Conservation (phyloP, 441 rosid species). For the Populus trichocarpa region DNA sequence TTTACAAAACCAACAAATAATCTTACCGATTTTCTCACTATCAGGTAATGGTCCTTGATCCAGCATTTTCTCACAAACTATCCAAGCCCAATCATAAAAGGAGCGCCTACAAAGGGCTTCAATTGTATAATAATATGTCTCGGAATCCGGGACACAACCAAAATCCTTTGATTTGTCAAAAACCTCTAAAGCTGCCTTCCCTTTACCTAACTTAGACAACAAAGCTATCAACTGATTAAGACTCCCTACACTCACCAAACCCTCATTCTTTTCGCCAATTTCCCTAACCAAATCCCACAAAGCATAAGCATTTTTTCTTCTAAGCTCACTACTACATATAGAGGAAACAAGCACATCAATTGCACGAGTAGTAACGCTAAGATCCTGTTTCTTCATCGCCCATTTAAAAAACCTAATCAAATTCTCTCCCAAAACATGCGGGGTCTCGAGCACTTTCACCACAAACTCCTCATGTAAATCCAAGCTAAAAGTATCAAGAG, state of each 20-base stretch:
- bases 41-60: conserved; percentile 47
- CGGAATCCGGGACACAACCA: conserved; percentile 48
- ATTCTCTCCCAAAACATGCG: conserved; percentile 50
- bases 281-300: conserved; percentile 76
- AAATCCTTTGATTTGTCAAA: conserved; percentile 57
- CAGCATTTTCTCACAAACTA: conserved; percentile 76
- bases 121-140: conserved; percentile 59
- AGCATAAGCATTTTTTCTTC: conserved; percentile 47
- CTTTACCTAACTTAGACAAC: conserved; percentile 64
- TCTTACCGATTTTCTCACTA: conserved; percentile 48
- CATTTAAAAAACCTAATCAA: conserved; percentile 63
- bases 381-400: conserved; percentile 39
- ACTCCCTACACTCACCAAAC: conserved; percentile 38
- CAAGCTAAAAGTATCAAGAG: conserved; percentile 42
- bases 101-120: conserved; percentile 65
- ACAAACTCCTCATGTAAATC: conserved; percentile 49
- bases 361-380: conserved; percentile 29
- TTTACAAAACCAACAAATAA: conserved; percentile 64
- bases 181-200: conserved; percentile 70
- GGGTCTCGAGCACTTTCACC: conserved; percentile 51
- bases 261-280: conserved; percentile 37
- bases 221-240: conserved; percentile 58
- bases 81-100: conserved; percentile 47
- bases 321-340: conserved; percentile 32
- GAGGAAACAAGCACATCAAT: conserved; percentile 51